Conservation (phyloP, 768 basidiomycete species). For the Melanogaster broomeanus region DNA sequence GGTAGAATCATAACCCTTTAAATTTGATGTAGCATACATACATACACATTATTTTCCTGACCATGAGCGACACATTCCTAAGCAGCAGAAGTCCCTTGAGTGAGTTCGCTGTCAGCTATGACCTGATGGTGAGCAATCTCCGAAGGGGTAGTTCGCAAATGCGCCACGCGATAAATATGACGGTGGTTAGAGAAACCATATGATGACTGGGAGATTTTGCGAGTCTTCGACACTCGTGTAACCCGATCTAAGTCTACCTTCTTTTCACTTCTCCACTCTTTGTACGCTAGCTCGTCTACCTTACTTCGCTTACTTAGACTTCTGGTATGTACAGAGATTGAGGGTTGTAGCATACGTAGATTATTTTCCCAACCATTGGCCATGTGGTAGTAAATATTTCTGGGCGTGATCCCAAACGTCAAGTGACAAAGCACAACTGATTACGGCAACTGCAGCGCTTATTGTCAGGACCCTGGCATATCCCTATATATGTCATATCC, state of each 20-base stretch:
- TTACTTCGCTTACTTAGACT: background rate
- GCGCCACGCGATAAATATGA: slow-evolving; percentile 42
- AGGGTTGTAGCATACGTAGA: slow-evolving; percentile 23
- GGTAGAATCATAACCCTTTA: background rate
- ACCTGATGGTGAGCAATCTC: background rate
- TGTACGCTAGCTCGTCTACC: slow-evolving; percentile 22
- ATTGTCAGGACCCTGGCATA: too few relatives aligned
- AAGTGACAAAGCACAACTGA: too few relatives aligned
- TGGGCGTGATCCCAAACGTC: too few relatives aligned
- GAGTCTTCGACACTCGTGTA: background rate
- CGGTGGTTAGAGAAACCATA: slow-evolving; percentile 42
- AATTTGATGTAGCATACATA: slow-evolving; percentile 22
- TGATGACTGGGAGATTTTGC: background rate
- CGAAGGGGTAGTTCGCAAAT: background rate
- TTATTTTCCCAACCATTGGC: too few relatives aligned
- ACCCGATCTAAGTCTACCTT: background rate
- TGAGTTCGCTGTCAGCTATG: background rate
- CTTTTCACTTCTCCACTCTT: background rate
- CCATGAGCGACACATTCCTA: background rate
- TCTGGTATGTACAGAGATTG: background rate
- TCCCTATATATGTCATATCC: too few relatives aligned
- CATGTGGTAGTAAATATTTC: too few relatives aligned
- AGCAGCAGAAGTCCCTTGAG: background rate
- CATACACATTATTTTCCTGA: too few relatives aligned
- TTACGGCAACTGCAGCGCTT: slow-evolving; percentile 10